Conservation (phyloP, 1,139 yeast species). For the Pichia kudriavzevii region DNA sequence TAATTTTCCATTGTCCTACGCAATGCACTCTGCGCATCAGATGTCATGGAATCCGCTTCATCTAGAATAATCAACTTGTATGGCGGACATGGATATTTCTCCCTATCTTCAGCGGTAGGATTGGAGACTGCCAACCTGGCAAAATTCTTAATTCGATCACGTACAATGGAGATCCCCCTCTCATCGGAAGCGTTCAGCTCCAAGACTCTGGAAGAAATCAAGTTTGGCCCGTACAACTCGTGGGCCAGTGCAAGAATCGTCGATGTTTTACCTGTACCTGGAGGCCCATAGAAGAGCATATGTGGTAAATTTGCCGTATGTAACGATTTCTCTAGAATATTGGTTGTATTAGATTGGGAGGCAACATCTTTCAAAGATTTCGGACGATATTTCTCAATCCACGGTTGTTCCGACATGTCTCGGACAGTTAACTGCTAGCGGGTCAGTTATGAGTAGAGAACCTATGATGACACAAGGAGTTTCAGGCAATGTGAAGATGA, state of each 20-base stretch:
- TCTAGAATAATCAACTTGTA: conserved; percentile 73
- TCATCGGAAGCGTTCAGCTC: conserved; percentile 96
- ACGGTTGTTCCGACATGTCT: conserved; percentile 13
- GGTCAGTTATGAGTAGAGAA: not conserved
- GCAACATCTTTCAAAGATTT: conserved; percentile 76
- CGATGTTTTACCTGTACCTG: conserved; percentile 96
- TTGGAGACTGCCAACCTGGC: conserved; percentile 83
- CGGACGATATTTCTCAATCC: conserved; percentile 45
- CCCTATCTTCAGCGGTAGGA: conserved; percentile 60
- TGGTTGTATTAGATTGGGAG: conserved; percentile 86
- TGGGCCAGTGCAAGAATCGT: conserved; percentile 84
- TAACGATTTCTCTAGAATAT: conserved; percentile 73
- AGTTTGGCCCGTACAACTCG: conserved; percentile 68
- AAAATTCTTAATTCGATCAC: conserved; percentile 87
- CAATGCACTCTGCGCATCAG: conserved; percentile 92
- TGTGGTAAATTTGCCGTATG: conserved; percentile 83
- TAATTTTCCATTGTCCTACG: conserved; percentile 96
- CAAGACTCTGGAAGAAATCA: conserved; percentile 69
- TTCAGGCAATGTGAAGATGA: no score
- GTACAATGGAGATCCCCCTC: conserved; percentile 86
- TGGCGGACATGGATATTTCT: conserved; percentile 87
- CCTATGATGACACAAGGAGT: no score
- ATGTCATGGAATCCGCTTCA: conserved; percentile 99
- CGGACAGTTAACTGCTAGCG: not conserved
- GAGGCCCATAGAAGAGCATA: conserved; percentile 94